These are phyloP conservation scores for Sclerotinia sclerotiorum DNA, from an alignment of 2,329 filamentous ascomycete species.

Conservation along the genomic window DNA sequence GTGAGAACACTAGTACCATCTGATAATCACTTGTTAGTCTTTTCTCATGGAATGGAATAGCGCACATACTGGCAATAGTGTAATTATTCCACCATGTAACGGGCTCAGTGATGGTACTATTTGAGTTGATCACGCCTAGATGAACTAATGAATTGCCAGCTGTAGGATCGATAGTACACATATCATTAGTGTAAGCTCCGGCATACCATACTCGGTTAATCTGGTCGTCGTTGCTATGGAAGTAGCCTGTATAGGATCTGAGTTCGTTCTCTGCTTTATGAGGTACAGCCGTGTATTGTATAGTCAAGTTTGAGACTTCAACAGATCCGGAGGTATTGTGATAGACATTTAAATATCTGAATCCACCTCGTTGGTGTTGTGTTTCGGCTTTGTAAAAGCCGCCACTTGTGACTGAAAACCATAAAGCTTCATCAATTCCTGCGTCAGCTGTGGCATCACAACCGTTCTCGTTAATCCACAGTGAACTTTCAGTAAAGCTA, in stretches of 20 bases:
- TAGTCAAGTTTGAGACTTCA: slow-evolving; percentile 38
- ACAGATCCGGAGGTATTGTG: slow-evolving; percentile 36
- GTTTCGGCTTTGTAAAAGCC: slow-evolving; percentile 46
- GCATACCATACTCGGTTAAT: slow-evolving; percentile 56
- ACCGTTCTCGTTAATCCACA: slow-evolving; percentile 50
- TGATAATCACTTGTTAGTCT: slow-evolving; percentile 22
- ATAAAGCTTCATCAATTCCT: slow-evolving; percentile 50
- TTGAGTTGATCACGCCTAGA: neutral
- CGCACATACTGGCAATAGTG: slow-evolving; percentile 14
- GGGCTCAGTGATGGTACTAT: neutral
- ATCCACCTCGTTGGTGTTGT: slow-evolving; percentile 50
- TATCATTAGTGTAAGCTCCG: slow-evolving; percentile 45
- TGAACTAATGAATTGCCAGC: slow-evolving; percentile 34
- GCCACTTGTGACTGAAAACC: slow-evolving; percentile 44
- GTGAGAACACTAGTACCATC: slow-evolving; percentile 38
- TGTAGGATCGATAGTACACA: slow-evolving; percentile 34
- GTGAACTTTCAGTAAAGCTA: slow-evolving; percentile 43
- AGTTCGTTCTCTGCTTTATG: slow-evolving; percentile 40
- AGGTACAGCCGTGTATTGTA: slow-evolving; percentile 44
- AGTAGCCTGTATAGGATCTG: slow-evolving; percentile 53
- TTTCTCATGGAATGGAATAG: slow-evolving; percentile 35
- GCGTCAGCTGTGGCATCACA: slow-evolving; percentile 49
- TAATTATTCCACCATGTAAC: slow-evolving; percentile 18
- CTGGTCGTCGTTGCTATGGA: slow-evolving; percentile 49
- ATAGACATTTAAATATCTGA: slow-evolving; percentile 52